These are phyloP conservation scores for Paratrimastix pyriformis DNA, from an alignment of 78 protist species.

Conservation along the genomic window DNA sequence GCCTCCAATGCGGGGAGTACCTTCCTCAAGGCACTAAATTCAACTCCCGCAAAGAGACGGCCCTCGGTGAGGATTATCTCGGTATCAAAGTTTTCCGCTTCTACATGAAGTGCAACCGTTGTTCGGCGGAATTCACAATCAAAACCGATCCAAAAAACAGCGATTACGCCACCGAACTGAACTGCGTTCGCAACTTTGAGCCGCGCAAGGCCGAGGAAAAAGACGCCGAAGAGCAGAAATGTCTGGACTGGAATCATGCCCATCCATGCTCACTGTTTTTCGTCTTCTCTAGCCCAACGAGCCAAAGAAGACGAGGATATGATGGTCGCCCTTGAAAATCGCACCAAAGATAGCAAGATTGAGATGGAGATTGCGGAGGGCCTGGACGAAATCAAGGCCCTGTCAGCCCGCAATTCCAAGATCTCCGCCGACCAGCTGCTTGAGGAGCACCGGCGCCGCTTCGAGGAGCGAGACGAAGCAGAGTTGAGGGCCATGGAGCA, in stretches of 20 bases:
- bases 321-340: constrained; percentile 53
- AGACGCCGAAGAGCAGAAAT: too few species aligned
- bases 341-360: constrained; percentile 56
- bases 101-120: constrained; percentile 66
- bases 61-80: constrained; percentile 67
- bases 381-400: constrained; percentile 62
- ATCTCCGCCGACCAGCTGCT: too few species aligned
- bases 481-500: too few species aligned
- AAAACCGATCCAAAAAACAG: constrained; percentile 79
- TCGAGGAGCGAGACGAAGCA: too few species aligned
- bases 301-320: constrained; percentile 35
- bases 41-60: constrained; percentile 78
- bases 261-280: too few species aligned
- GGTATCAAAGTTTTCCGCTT: constrained; percentile 68
- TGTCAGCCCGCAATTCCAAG: too few species aligned
- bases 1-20: constrained; percentile 83
- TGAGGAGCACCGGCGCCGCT: too few species aligned
- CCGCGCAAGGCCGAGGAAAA: constrained; percentile 48
- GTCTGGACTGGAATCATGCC: too few species aligned
- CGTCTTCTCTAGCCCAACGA: constrained; percentile 22
- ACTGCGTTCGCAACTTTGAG: constrained; percentile 67
- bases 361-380: constrained; percentile 86
- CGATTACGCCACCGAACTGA: constrained; percentile 69
- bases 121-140: constrained; percentile 71
- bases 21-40: constrained; percentile 76